These are phyloP conservation scores for Annulohypoxylon bovei DNA, from an alignment of 495 filamentous ascomycete genomes.

Conservation along the genomic window DNA sequence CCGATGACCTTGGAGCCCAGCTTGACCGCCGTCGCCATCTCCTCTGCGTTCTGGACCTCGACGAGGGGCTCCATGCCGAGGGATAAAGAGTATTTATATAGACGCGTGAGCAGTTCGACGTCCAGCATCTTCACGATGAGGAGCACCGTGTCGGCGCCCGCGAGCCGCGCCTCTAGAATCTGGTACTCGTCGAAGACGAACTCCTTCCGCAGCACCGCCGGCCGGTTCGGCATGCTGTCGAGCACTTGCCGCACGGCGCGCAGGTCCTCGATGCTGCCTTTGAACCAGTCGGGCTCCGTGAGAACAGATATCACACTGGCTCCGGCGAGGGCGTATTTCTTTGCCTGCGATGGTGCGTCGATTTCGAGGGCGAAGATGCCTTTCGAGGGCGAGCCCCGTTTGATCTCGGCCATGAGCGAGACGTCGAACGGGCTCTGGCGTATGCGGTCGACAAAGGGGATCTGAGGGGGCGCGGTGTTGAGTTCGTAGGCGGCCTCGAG, in stretches of 20 bases:
- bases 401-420: constrained; percentile 95
- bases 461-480: constrained; percentile 83
- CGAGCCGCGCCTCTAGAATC: constrained; percentile 92
- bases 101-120: constrained; percentile 71
- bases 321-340: constrained; percentile 90
- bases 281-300: constrained; percentile 99
- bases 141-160: constrained; percentile 93
- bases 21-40: constrained; percentile 88
- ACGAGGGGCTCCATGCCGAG: constrained; percentile 98
- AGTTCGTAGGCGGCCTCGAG: constrained; percentile 88
- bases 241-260: constrained; percentile 87
- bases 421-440: constrained; percentile 82
- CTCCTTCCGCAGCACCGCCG: constrained; percentile 92
- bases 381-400: constrained; percentile 95
- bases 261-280: constrained; percentile 94
- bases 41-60: constrained; percentile 92
- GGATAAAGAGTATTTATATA: constrained; percentile 88
- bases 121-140: constrained; percentile 99
- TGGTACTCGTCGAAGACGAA: constrained; percentile 99
- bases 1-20: constrained; percentile 95
- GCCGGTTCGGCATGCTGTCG: constrained; percentile 88
- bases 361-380: constrained; percentile 88
- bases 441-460: constrained; percentile 82
- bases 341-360: constrained; percentile 88
- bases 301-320: constrained; percentile 97